A percentile compares a stretch with the other conserved stretches of the same genome.
These are phyloP conservation scores for Aspergillus coremiiformis DNA, from an alignment of 495 filamentous ascomycete species.

Conservation along the genomic window DNA sequence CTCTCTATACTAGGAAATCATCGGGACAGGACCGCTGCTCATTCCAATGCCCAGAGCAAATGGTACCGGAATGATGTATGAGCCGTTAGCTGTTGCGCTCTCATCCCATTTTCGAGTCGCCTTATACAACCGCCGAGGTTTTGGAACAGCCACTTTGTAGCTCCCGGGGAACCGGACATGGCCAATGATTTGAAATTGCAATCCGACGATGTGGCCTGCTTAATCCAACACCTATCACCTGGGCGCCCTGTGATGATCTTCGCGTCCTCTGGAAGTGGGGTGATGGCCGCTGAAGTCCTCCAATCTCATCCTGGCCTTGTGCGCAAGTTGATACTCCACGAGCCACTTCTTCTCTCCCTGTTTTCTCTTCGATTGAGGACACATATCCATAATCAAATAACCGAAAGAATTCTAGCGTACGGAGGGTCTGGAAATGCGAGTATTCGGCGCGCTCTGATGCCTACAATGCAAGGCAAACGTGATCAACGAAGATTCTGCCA, in stretches of 20 bases:
- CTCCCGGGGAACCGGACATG: background rate
- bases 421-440: background rate
- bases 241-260: background rate
- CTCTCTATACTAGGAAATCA: constrained; percentile 7
- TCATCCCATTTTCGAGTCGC: constrained; percentile 2
- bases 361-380: background rate
- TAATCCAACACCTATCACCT: background rate
- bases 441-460: background rate
- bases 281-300: background rate
- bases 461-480: background rate
- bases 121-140: constrained; percentile 9
- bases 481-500: background rate
- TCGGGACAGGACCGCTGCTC: constrained; percentile 3
- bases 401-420: background rate
- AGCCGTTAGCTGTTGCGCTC: constrained; percentile 1
- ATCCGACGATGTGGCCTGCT: background rate
- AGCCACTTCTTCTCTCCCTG: background rate
- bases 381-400: background rate
- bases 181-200: background rate
- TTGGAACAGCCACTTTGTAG: background rate
- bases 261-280: background rate
- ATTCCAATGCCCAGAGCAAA: constrained; percentile 3
- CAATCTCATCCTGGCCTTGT: background rate
- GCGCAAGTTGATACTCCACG: background rate
- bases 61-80: constrained; percentile 2